These are phyloP conservation scores for Sugiyamaella mastotermitis DNA, from an alignment of 805 yeast genomes.

Conservation along the genomic window DNA sequence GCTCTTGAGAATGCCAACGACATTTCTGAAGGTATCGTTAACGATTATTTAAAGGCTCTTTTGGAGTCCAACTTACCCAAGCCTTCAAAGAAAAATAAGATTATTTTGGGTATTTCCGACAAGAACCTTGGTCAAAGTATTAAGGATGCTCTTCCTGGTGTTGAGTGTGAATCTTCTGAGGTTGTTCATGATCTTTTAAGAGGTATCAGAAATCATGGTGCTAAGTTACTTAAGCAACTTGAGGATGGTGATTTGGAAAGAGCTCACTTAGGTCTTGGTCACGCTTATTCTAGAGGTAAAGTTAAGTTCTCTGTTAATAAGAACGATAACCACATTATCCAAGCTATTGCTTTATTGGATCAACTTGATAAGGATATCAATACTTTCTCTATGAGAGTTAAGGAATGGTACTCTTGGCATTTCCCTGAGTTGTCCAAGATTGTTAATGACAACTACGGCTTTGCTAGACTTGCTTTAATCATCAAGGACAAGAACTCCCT, in stretches of 20 bases:
- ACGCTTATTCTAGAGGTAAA: slow-evolving; percentile 97
- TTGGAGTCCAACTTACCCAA: slow-evolving; percentile 89
- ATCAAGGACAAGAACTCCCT: slow-evolving; percentile 84
- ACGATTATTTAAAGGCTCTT: slow-evolving; percentile 84
- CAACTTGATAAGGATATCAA: slow-evolving; percentile 97
- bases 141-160: slow-evolving; percentile 81
- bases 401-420: slow-evolving; percentile 99
- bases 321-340: slow-evolving; percentile 98
- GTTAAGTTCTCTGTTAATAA: slow-evolving; percentile 98
- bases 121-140: slow-evolving; percentile 94
- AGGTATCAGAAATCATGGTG: slow-evolving; percentile 89
- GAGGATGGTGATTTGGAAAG: slow-evolving; percentile 94
- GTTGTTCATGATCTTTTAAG: slow-evolving; percentile 91
- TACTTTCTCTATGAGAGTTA: slow-evolving; percentile 94
- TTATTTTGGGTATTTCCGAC: slow-evolving; percentile 87
- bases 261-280: slow-evolving; percentile 98
- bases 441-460: slow-evolving; percentile 81
- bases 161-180: slow-evolving; percentile 87
- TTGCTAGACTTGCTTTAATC: slow-evolving; percentile 73
- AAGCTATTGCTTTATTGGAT: slow-evolving; percentile 95
- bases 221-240: slow-evolving; percentile 81
- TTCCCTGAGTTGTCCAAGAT: slow-evolving; percentile 94
- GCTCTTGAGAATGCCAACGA: slow-evolving; percentile 98
- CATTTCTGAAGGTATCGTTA: slow-evolving; percentile 92
- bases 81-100: slow-evolving; percentile 56